phyloP scores from a whole-genome alignment of 768 basidiomycete genomes.

The Boletus edulis region DNA sequence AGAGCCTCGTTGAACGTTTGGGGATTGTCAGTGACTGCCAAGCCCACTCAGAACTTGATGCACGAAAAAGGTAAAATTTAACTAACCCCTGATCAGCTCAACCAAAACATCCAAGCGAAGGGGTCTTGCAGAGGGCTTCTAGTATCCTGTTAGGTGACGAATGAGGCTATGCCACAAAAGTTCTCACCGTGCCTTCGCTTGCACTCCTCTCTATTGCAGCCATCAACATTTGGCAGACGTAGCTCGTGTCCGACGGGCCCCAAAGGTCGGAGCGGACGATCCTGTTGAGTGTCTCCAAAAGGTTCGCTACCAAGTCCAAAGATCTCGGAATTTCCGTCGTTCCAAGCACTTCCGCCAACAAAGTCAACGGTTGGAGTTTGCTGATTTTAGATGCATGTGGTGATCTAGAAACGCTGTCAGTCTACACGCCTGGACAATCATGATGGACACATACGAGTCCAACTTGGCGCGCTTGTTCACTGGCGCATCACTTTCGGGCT shows the following conservation, averaged over 20 bases:
- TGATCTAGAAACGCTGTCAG: conserved; percentile 2
- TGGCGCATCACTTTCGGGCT: conserved; percentile 41
- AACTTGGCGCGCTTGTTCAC: conserved; percentile 65
- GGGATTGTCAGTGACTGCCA: conserved; percentile 79
- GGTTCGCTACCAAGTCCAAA: conserved; percentile 62
- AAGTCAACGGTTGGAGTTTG: conserved; percentile 45
- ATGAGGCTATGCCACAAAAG: background rate
- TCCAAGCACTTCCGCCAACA: conserved; percentile 70
- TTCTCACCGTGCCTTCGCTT: conserved; percentile 50
- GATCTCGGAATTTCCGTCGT: conserved; percentile 66
- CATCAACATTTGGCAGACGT: conserved; percentile 82
- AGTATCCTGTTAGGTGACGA: background rate
- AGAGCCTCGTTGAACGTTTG: conserved; percentile 94
- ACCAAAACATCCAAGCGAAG: conserved; percentile 84
- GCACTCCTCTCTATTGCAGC: conserved; percentile 72
- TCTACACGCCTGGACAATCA: background rate
- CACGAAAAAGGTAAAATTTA: background rate
- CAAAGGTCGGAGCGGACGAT: conserved; percentile 56
- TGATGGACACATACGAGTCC: conserved; percentile 50
- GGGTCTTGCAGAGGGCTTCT: conserved; percentile 57
- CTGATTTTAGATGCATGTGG: conserved; percentile 34
- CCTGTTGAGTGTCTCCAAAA: conserved; percentile 71
- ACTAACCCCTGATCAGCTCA: conserved; percentile 75
- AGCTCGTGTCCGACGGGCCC: conserved; percentile 64
- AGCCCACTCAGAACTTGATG: background rate